Evolutionary conservation across 768 basidiomycete species (phyloP).

Genomic region (Boletus edulis): DNA sequence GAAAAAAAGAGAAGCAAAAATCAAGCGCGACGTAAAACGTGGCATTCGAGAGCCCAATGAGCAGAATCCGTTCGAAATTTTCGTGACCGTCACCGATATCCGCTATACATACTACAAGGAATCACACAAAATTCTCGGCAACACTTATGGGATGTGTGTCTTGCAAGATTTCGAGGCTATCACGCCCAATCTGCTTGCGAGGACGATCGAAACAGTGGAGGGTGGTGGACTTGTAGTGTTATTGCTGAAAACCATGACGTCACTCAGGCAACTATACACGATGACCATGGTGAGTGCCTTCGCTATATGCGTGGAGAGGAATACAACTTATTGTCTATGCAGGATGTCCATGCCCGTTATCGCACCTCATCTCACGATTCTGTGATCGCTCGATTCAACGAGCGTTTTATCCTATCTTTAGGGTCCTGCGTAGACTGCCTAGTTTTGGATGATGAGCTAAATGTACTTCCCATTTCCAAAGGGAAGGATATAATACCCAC

Average conservation of each 20-base stretch:
- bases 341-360: constrained; percentile 97
- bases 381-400: constrained; percentile 94
- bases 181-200: constrained; percentile 93
- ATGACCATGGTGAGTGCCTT: constrained; percentile 69
- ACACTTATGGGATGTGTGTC: constrained; percentile 96
- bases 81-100: constrained; percentile 98
- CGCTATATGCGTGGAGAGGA: background rate
- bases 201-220: constrained; percentile 98
- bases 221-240: constrained; percentile 90
- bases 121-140: constrained; percentile 93
- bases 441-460: constrained; percentile 95
- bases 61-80: constrained; percentile 96
- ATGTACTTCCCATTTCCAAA: constrained; percentile 92
- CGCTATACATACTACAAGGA: constrained; percentile 99
- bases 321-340: background rate
- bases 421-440: constrained; percentile 92
- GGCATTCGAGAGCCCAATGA: constrained; percentile 94
- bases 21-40: constrained; percentile 93
- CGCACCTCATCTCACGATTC: constrained; percentile 87
- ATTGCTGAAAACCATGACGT: constrained; percentile 92
- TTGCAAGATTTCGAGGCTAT: constrained; percentile 98
- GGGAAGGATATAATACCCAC: constrained; percentile 88
- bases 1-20: constrained; percentile 95
- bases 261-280: constrained; percentile 85
- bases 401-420: constrained; percentile 96